phyloP scores from a whole-genome alignment of 2,329 filamentous ascomycete genomes.

The Aspergillus uvarum region DNA sequence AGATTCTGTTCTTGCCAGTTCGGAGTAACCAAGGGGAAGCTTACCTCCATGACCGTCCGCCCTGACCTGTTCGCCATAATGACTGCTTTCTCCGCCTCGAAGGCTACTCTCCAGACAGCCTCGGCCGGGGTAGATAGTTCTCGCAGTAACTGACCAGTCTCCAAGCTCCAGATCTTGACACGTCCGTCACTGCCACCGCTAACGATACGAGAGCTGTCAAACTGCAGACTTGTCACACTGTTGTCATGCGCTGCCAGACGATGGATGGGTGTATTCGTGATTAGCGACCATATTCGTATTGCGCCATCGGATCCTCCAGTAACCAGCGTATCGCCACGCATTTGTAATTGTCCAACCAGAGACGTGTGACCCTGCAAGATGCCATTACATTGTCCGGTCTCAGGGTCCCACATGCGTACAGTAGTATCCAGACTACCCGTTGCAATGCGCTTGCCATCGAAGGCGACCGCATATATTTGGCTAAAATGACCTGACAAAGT shows the following conservation, averaged over 20 bases:
- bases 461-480: slow-evolving; percentile 97
- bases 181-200: slow-evolving; percentile 96
- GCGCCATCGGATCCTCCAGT: slow-evolving; percentile 96
- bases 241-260: slow-evolving; percentile 95
- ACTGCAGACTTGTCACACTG: slow-evolving; percentile 95
- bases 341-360: slow-evolving; percentile 91
- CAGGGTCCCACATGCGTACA: slow-evolving; percentile 93
- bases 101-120: slow-evolving; percentile 95
- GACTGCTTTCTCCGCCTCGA: slow-evolving; percentile 97
- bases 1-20: slow-evolving; percentile 12
- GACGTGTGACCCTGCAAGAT: slow-evolving; percentile 97
- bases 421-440: slow-evolving; percentile 96
- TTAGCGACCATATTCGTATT: slow-evolving; percentile 92
- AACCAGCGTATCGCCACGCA: slow-evolving; percentile 90
- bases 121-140: slow-evolving; percentile 90
- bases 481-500: slow-evolving; percentile 94
- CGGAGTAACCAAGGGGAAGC: slow-evolving; percentile 29
- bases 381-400: slow-evolving; percentile 80
- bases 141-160: slow-evolving; percentile 83
- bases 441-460: slow-evolving; percentile 88
- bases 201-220: slow-evolving; percentile 92
- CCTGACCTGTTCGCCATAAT: slow-evolving; percentile 84
- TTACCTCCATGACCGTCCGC: slow-evolving; percentile 95
- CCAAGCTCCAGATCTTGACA: slow-evolving; percentile 97
- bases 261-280: slow-evolving; percentile 88